These are phyloP conservation scores for Lumnitzera racemosa DNA, from an alignment of 345 rosid species.

Conservation along the genomic window DNA sequence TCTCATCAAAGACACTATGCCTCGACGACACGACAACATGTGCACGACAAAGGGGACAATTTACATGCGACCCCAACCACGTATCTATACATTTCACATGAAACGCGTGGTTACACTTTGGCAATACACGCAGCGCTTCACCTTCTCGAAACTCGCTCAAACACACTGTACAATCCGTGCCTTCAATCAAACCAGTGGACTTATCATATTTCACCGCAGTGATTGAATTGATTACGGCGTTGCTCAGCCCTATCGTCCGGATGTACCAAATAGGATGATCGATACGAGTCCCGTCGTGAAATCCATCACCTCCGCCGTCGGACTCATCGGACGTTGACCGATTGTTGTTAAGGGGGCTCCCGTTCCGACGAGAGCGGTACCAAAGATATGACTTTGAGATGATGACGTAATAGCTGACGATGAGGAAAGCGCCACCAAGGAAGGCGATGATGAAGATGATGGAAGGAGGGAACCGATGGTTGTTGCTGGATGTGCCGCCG, in stretches of 20 bases:
- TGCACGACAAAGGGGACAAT: conserved; percentile 77
- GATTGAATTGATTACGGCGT: conserved; percentile 59
- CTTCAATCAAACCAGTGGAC: conserved; percentile 63
- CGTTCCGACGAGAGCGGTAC: conserved; percentile 13
- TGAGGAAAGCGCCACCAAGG: conserved; percentile 28
- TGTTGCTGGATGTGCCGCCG: conserved; percentile 3
- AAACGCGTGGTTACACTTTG: conserved; percentile 80
- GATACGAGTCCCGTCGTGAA: conserved; percentile 31
- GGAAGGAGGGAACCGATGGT: conserved; percentile 16
- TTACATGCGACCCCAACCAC: conserved; percentile 65
- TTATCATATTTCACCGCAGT: conserved; percentile 49
- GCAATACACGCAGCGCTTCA: conserved; percentile 61
- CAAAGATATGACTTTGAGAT: conserved; percentile 24
- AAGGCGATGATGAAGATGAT: conserved; percentile 28
- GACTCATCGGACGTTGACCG: conserved; percentile 4
- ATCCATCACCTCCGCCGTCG: conserved; percentile 23
- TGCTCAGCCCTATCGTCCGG: conserved; percentile 61
- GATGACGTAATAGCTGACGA: conserved; percentile 28
- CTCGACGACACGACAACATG: conserved; percentile 14
- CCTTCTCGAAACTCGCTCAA: conserved; percentile 62
- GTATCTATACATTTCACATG: conserved; percentile 69
- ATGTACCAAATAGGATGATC: conserved; percentile 75
- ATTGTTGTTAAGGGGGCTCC: conserved; percentile 7
- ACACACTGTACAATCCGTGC: conserved; percentile 74
- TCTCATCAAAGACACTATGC: background rate